Conservation (phyloP, 75 land plant genomes). For the Cunninghamia lanceolata region DNA sequence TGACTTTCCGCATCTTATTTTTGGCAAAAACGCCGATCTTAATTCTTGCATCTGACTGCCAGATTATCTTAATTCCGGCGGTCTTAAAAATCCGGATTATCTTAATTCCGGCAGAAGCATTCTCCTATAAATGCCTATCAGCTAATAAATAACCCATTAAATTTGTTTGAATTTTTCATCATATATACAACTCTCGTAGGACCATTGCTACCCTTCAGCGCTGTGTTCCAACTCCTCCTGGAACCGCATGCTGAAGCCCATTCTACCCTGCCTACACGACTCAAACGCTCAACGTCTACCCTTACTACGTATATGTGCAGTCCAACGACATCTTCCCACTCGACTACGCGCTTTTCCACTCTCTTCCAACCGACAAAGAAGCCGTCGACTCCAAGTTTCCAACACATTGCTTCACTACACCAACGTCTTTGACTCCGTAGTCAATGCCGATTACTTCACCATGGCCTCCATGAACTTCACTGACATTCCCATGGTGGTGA, state of each 20-base stretch:
- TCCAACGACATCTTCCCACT: slow-evolving; percentile 57
- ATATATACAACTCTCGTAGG: too few species aligned
- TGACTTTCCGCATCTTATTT: too few species aligned
- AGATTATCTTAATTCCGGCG: too few species aligned
- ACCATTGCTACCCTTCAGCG: slow-evolving; percentile 86
- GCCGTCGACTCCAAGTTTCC: slow-evolving; percentile 84
- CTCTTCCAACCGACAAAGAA: slow-evolving; percentile 51
- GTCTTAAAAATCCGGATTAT: too few species aligned
- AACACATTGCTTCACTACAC: slow-evolving; percentile 74
- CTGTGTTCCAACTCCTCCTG: slow-evolving; percentile 67
- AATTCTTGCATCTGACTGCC: too few species aligned
- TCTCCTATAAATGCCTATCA: too few species aligned
- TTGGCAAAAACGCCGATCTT: too few species aligned
- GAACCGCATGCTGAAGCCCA: slow-evolving; percentile 34
- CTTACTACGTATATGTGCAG: slow-evolving; percentile 71
- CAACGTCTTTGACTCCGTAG: slow-evolving; percentile 76
- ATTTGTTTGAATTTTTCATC: too few species aligned
- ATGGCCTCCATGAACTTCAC: slow-evolving; percentile 67
- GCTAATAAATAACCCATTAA: too few species aligned
- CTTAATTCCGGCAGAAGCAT: too few species aligned
- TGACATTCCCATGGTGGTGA: slow-evolving; percentile 54
- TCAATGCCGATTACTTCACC: slow-evolving; percentile 68
- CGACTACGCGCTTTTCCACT: slow-evolving; percentile 69
- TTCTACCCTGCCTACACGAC: slow-evolving; percentile 54
- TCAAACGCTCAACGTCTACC: slow-evolving; percentile 90